These are phyloP conservation scores for Mucor circinelloides DNA, from an alignment of 371 early-diverging fungal genomes.

Conservation along the genomic window DNA sequence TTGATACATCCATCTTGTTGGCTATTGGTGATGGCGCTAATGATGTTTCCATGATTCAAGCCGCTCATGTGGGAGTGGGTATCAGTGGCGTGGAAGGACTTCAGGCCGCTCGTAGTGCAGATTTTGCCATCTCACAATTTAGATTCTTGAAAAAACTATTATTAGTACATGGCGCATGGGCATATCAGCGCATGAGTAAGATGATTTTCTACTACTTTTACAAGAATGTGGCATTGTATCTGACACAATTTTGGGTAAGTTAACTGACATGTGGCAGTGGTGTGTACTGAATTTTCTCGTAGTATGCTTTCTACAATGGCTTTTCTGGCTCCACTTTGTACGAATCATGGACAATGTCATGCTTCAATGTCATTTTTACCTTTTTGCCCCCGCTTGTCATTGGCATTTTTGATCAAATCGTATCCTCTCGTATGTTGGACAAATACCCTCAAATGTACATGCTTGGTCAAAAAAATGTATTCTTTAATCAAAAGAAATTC, in stretches of 20 bases:
- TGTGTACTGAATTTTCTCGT: neutral
- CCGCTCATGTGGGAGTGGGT: constrained; percentile 85
- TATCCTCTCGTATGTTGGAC: constrained; percentile 70
- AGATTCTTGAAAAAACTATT: constrained; percentile 70
- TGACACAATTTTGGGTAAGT: constrained; percentile 68
- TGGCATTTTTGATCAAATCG: constrained; percentile 84
- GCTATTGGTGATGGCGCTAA: constrained; percentile 98
- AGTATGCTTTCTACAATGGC: constrained; percentile 72
- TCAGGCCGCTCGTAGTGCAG: constrained; percentile 84
- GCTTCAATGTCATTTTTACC: constrained; percentile 80
- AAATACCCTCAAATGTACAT: constrained; percentile 83
- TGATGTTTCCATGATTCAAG: constrained; percentile 97
- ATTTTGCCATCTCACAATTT: constrained; percentile 89
- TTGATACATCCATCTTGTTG: constrained; percentile 72
- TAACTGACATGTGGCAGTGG: neutral
- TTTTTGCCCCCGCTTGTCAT: constrained; percentile 76
- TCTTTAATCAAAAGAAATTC: constrained; percentile 87
- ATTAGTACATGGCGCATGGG: constrained; percentile 84
- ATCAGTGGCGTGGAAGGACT: constrained; percentile 82
- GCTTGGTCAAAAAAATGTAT: constrained; percentile 81
- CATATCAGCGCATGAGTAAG: constrained; percentile 75
- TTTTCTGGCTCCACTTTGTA: constrained; percentile 84
- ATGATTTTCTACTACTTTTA: constrained; percentile 82
- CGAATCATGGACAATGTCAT: constrained; percentile 70
- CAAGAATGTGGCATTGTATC: constrained; percentile 81